Conservation (phyloP, 2,329 filamentous ascomycete genomes). For the Onygenales sp. region DNA sequence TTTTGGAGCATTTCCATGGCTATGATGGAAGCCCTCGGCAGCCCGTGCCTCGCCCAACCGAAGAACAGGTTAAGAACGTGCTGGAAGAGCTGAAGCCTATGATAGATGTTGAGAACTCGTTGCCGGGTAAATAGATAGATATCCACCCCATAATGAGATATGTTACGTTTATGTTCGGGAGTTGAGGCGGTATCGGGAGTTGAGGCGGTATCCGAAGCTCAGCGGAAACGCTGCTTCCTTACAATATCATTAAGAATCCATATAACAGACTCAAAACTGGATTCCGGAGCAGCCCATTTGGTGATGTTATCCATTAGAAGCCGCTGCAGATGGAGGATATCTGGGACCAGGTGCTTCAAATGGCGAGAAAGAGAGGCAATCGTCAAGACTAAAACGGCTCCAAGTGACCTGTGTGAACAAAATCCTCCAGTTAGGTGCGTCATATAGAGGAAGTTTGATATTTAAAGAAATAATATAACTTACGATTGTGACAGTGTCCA, state of each 20-base stretch:
- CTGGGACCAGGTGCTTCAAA: slow-evolving; percentile 19
- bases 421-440: neutral
- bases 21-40: neutral
- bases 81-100: neutral
- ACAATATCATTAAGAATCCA: slow-evolving; percentile 4
- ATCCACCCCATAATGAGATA: neutral
- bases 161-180: neutral
- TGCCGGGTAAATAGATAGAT: neutral
- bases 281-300: slow-evolving; percentile 2
- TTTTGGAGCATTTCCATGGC: neutral
- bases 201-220: neutral
- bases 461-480: neutral
- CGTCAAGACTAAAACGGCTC: slow-evolving; percentile 23
- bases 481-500: slow-evolving; percentile 28
- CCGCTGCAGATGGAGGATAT: slow-evolving; percentile 18
- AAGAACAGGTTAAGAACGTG: neutral
- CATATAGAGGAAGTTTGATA: neutral
- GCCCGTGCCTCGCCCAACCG: neutral
- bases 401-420: slow-evolving; percentile 18
- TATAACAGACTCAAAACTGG: slow-evolving; percentile 4
- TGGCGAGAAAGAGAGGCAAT: slow-evolving; percentile 20
- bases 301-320: slow-evolving; percentile 1
- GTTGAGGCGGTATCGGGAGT: neutral
- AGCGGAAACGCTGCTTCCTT: slow-evolving; percentile 1
- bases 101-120: neutral